Conservation (phyloP, 768 basidiomycete species). For the Mycena rosella region DNA sequence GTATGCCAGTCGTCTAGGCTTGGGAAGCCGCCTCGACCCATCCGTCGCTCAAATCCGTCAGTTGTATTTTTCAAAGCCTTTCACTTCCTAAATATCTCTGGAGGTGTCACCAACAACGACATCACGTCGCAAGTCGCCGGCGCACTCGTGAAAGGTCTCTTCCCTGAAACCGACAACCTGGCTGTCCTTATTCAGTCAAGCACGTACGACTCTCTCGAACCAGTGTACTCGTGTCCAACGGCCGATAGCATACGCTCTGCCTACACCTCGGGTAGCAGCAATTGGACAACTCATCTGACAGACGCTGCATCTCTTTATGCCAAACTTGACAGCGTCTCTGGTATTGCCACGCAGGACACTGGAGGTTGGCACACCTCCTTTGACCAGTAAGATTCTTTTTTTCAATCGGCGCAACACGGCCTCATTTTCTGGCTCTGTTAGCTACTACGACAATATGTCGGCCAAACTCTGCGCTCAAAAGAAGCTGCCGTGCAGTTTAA, state of each 20-base stretch:
- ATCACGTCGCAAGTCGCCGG: slow-evolving; percentile 67
- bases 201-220: slow-evolving; percentile 62
- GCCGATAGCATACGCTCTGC: slow-evolving; percentile 49
- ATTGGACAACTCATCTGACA: slow-evolving; percentile 59
- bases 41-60: slow-evolving; percentile 53
- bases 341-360: slow-evolving; percentile 52
- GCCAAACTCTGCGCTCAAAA: slow-evolving; percentile 65
- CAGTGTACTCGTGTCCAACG: slow-evolving; percentile 56
- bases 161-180: slow-evolving; percentile 51
- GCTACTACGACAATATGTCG: slow-evolving; percentile 63
- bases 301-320: slow-evolving; percentile 54
- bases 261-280: slow-evolving; percentile 55
- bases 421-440: too few species aligned
- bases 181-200: slow-evolving; percentile 55
- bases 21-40: slow-evolving; percentile 49
- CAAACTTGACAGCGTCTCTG: slow-evolving; percentile 58
- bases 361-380: slow-evolving; percentile 65
- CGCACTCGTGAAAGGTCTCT: slow-evolving; percentile 59
- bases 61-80: slow-evolving; percentile 26
- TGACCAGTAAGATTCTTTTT: too few species aligned
- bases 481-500: slow-evolving; percentile 58
- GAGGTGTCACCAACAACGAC: slow-evolving; percentile 65
- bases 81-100: background rate
- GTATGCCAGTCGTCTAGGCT: slow-evolving; percentile 56
- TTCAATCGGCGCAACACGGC: too few species aligned